Evolutionary conservation across 805 yeast genomes (phyloP).

Genomic region (Zygosaccharomyces kombuchaensis): DNA sequence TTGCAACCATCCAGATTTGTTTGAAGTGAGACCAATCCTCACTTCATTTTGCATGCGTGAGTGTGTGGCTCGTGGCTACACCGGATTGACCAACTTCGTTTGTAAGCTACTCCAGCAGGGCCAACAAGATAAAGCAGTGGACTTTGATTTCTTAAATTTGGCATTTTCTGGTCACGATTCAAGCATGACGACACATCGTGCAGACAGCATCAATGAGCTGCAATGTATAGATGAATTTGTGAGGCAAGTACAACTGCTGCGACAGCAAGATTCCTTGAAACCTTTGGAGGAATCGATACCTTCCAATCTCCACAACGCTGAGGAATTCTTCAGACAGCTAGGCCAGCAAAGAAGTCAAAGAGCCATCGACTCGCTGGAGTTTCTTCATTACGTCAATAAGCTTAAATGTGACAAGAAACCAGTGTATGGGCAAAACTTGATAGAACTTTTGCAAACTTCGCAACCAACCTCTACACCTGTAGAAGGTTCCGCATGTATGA

Average conservation of each 20-base stretch:
- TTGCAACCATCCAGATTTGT: constrained; percentile 94
- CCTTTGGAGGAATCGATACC: constrained; percentile 18
- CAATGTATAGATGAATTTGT: constrained; percentile 47
- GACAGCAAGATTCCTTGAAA: constrained; percentile 21
- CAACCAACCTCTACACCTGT: constrained; percentile 27
- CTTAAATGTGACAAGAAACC: constrained; percentile 65
- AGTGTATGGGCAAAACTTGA: constrained; percentile 57
- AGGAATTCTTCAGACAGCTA: constrained; percentile 55
- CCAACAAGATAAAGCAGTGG: constrained; percentile 29
- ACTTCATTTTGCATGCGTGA: constrained; percentile 79
- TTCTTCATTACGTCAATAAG: constrained; percentile 57
- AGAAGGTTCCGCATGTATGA: constrained; percentile 5
- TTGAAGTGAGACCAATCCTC: constrained; percentile 90
- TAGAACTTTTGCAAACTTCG: constrained; percentile 39
- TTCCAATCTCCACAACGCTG: constrained; percentile 37
- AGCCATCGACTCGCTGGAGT: constrained; percentile 50
- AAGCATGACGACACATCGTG: constrained; percentile 43
- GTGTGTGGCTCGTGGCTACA: constrained; percentile 53
- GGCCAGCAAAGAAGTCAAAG: constrained; percentile 50
- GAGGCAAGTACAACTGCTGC: constrained; percentile 42
- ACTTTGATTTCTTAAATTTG: constrained; percentile 59
- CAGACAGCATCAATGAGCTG: constrained; percentile 41
- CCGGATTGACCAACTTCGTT: constrained; percentile 39
- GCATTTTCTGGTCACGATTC: constrained; percentile 46
- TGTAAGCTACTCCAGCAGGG: constrained; percentile 24